Base-by-base conservation (phyloP, 1,284 basidiomycete genomes). In the Pseudozyma sp. region DNA sequence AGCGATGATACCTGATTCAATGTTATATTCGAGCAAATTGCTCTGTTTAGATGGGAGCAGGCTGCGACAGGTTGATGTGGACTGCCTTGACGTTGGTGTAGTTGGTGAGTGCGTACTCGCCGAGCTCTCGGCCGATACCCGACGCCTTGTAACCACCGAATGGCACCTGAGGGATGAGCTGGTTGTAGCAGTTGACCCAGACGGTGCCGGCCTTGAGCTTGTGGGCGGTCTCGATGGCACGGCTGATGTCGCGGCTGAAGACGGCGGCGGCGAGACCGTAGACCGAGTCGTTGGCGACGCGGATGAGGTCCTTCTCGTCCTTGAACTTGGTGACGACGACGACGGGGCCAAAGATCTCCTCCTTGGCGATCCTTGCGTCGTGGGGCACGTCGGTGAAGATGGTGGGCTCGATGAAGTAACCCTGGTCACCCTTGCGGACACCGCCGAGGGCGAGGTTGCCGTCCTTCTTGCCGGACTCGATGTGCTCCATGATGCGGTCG, bases 401-500 rank as follows among this genome's bases (percentile, higher is more conserved):
- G 44, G 85, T 85, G 37, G 84, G 84, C 69, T 84, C 68, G 63
- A 85, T 79, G 49, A 83, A 89, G 86, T 86, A 88, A 40, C 88
- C 88, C 81, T 92, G 89, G 9, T 85, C 86, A 44, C 90, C 47
- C 91, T 89, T 68, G 89, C 88, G 72, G 9, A 57, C 63, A 64
- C 95, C 94, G 47, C 94, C 94, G 40, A 87, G 76, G 84, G 90
- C 88, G 33, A 94, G 87, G 16, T 85, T 94, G n/a, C 62, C 78
- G 48, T 94, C 94, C 51, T 89, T 79, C 86, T 91, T 93, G 30
- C 94, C 95, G 16, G 90, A 89, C 67, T 94, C 85, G 85, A 98
- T 94, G 88, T 93, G 95, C 50, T 87, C 87, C 91, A 94, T 92
- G 86, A 95, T 92, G 72, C 93, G 91, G 84, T 97, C 93, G 79